Evolutionary conservation across 176 grass and related monocot genomes (phyloP), one percentile per base, ranked within the genome.

Genomic region (Bromus sterilis): DNA sequence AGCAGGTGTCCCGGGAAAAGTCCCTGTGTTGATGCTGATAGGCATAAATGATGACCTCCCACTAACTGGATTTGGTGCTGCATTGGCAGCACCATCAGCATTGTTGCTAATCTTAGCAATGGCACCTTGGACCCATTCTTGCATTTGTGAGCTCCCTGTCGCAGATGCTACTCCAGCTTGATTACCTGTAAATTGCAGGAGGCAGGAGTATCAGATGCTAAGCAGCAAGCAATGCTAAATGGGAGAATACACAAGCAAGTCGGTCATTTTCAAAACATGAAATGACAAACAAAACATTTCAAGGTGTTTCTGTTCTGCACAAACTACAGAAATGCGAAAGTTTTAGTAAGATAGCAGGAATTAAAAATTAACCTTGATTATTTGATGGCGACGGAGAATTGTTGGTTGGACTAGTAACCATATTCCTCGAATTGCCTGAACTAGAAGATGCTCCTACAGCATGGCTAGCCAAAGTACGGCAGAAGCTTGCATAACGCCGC

Each of bases 101-200:
- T 91, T 99, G 77, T 95, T 99, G 71, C 93, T 99, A 64, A 99
- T 95, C 64, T 99, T 99, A 86, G 96, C 93, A 65, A 99, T 93
- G 48, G 96, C 96, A 77, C 96, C 96, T 90, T 99, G 96, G 48
- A 99, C 96, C 96, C 96, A 99, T 34, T 94, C 96, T 89, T 99
- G 96, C 96, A 99, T 99, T 83, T 99, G 96, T 78, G 96, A 93
- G 67, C 61, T 95, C 29, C 96, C 96, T 63, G 88, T 82, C 4
- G 96, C 33, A 40, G 81, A 85, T 76, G 94, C 75, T 81, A 89
- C 84, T 82, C 91, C 96, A 79, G 75, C 85, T 86, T 99, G 96
- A 84, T 86, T 86, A 75, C 88, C 92, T 93, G 82, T 84, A 85
- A 85, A 79, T 78, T 80, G 66, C 33, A 72, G 46, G 11, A 59